A percentile compares a stretch with the other conserved stretches of the same genome.
Conservation (phyloP, 768 basidiomycete genomes). For the Lyophyllum decastes region DNA sequence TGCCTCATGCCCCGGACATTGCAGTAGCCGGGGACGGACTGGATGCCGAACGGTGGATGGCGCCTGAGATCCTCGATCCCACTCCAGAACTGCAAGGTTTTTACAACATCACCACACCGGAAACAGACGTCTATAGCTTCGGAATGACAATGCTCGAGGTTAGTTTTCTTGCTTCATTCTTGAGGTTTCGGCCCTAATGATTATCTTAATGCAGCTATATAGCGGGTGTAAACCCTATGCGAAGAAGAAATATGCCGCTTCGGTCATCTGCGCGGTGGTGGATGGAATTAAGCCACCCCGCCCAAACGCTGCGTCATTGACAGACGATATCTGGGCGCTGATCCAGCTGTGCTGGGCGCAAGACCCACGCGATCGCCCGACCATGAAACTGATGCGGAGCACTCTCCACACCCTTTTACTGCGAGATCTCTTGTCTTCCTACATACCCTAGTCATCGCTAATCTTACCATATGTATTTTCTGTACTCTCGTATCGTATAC, state of each 20-base stretch:
- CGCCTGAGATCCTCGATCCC: slow-evolving; percentile 24
- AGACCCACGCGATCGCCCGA: slow-evolving; percentile 2
- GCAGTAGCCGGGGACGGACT: slow-evolving; percentile 4
- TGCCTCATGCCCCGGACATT: slow-evolving; percentile 8
- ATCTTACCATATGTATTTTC: not conserved
- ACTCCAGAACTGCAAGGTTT: not conserved
- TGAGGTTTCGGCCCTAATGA: not conserved
- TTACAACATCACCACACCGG: slow-evolving; percentile 2
- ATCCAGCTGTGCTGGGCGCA: slow-evolving; percentile 9
- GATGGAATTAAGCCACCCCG: slow-evolving; percentile 7
- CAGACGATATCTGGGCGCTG: slow-evolving; percentile 17
- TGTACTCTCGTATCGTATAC: too few species aligned
- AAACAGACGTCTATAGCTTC: slow-evolving; percentile 25
- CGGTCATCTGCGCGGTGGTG: slow-evolving; percentile 3
- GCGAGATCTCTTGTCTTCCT: too few species aligned
- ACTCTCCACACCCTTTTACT: not conserved
- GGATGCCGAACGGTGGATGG: slow-evolving; percentile 21
- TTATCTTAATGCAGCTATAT: not conserved
- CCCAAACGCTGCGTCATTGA: slow-evolving; percentile 5
- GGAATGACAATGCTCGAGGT: slow-evolving; percentile 28
- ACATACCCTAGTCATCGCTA: not conserved
- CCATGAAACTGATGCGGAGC: slow-evolving; percentile 1
- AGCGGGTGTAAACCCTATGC: slow-evolving; percentile 7
- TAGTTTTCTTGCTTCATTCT: not conserved
- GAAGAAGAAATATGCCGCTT: not conserved